Evolutionary conservation across 2,329 filamentous ascomycete species (phyloP).

Genomic region (Stagonosporopsis vannaccii): DNA sequence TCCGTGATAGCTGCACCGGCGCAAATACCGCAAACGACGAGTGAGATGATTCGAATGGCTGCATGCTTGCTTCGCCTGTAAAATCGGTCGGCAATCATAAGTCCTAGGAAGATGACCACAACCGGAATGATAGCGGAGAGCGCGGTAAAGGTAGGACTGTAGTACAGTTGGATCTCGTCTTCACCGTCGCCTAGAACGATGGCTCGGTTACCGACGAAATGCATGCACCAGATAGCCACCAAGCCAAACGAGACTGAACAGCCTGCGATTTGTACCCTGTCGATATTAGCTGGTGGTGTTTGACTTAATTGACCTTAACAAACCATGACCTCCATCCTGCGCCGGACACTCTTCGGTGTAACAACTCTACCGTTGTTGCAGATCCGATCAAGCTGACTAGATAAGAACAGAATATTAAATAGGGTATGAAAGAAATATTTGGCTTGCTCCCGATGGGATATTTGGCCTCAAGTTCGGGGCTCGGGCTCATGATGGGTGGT

Average conservation of each 20-base stretch:
- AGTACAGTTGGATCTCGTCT: constrained; percentile 71
- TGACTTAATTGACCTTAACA: constrained; percentile 36
- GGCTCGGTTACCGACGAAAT: constrained; percentile 83
- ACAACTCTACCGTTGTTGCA: constrained; percentile 79
- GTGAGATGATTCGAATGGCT: constrained; percentile 38
- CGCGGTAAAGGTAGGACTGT: constrained; percentile 74
- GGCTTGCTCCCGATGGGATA: constrained; percentile 48
- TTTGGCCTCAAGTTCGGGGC: constrained; percentile 24
- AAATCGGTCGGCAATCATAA: constrained; percentile 67
- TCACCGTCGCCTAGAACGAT: constrained; percentile 72
- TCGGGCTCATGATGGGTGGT: constrained; percentile 17
- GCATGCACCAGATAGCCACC: constrained; percentile 66
- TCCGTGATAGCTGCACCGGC: constrained; percentile 79
- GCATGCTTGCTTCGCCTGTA: constrained; percentile 38
- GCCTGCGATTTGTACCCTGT: constrained; percentile 52
- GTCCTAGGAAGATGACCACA: constrained; percentile 74
- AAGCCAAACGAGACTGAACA: constrained; percentile 56
- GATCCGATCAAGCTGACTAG: constrained; percentile 77
- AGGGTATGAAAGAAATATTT: constrained; percentile 50
- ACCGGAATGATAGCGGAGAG: constrained; percentile 84
- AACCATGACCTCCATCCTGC: constrained; percentile 43
- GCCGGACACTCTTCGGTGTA: constrained; percentile 76
- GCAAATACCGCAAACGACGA: constrained; percentile 68
- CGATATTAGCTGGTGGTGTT: constrained; percentile 7
- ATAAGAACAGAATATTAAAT: constrained; percentile 63